A percentile compares a stretch with the other conserved stretches of the same genome.
Evolutionary conservation across 768 basidiomycete species (phyloP).

Genomic region (Mycena pura): DNA sequence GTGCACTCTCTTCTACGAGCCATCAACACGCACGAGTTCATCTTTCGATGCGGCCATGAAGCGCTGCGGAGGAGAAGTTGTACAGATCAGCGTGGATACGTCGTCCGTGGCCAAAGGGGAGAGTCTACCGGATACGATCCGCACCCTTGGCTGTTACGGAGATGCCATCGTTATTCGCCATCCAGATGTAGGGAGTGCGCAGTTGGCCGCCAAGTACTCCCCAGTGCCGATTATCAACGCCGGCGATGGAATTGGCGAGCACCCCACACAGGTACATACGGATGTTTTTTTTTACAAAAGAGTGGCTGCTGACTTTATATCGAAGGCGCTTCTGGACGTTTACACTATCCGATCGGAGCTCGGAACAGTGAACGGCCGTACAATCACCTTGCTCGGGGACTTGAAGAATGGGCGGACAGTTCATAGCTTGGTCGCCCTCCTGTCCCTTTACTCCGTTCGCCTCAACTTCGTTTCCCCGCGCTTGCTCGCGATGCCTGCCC

Average conservation of each 20-base stretch:
- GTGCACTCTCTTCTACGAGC: conserved; percentile 94
- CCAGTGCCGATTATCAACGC: conserved; percentile 97
- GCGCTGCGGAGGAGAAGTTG: conserved; percentile 93
- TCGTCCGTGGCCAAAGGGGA: conserved; percentile 96
- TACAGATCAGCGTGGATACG: conserved; percentile 78
- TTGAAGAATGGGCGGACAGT: conserved; percentile 98
- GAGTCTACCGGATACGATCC: conserved; percentile 88
- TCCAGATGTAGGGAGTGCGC: conserved; percentile 92
- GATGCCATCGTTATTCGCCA: conserved; percentile 96
- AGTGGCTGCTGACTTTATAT: conserved; percentile 14
- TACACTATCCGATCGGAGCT: conserved; percentile 98
- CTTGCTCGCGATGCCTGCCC: conserved; percentile 87
- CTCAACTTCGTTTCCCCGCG: conserved; percentile 95
- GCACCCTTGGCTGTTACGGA: conserved; percentile 93
- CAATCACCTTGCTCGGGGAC: conserved; percentile 92
- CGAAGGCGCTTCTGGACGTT: conserved; percentile 82
- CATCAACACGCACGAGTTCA: conserved; percentile 92
- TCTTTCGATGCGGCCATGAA: conserved; percentile 99
- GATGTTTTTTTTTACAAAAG: conserved; percentile 1
- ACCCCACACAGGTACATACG: conserved; percentile 92
- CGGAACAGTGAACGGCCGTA: conserved; percentile 96
- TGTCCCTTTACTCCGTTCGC: conserved; percentile 90
- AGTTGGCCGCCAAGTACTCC: conserved; percentile 94
- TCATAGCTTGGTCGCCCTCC: conserved; percentile 91
- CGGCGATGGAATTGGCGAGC: conserved; percentile 96